phyloP scores from a whole-genome alignment of 768 basidiomycete species.

The Tulasnella sp. region DNA sequence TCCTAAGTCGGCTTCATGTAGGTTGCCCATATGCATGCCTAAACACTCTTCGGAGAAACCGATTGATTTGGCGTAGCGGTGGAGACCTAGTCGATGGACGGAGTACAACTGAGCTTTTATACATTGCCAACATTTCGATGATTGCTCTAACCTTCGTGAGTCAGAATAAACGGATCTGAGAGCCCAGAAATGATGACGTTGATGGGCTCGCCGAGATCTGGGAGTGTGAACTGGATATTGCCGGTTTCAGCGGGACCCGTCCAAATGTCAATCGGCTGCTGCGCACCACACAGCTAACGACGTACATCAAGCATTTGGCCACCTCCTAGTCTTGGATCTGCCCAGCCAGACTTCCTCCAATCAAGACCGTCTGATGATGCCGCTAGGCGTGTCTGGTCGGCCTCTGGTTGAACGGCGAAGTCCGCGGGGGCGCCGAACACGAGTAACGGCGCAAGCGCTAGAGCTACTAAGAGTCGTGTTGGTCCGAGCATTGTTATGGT shows the following conservation, averaged over 20 bases:
- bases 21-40: slow-evolving; percentile 61
- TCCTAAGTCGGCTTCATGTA: slow-evolving; percentile 72
- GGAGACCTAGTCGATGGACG: neutral
- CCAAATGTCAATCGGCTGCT: slow-evolving; percentile 3
- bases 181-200: slow-evolving; percentile 71
- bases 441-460: neutral
- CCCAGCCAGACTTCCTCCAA: slow-evolving; percentile 27
- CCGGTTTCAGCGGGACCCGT: neutral
- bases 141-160: slow-evolving; percentile 63
- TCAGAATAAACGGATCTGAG: slow-evolving; percentile 72
- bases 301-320: slow-evolving; percentile 69
- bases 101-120: slow-evolving; percentile 1
- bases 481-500: neutral
- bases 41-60: slow-evolving; percentile 78
- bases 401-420: neutral
- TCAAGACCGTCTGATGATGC: neutral
- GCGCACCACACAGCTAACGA: neutral
- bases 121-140: slow-evolving; percentile 33
- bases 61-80: slow-evolving; percentile 41
- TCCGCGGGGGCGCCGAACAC: neutral
- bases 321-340: slow-evolving; percentile 62
- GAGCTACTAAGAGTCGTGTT: neutral
- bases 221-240: neutral
- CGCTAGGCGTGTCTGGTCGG: neutral
- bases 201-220: slow-evolving; percentile 59